Evolutionary conservation across 179 eudicot genomes (phyloP).

Genomic region (Camellia oleifera): DNA sequence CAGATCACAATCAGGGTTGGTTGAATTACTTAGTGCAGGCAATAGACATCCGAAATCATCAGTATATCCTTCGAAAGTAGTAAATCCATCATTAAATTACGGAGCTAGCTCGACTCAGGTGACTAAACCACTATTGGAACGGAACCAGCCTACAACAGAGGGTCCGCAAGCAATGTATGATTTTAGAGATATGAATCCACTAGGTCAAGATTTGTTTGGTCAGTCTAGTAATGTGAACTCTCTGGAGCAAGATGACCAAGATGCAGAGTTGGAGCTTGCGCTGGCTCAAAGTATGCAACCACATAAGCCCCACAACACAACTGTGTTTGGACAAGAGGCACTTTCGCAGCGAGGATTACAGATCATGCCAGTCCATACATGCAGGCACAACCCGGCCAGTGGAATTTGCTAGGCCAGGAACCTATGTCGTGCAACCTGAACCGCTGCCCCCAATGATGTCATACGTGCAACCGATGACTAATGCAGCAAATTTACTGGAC

Average conservation of each 20-base stretch:
- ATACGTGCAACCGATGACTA: too few relatives aligned
- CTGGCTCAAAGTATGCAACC: too few relatives aligned
- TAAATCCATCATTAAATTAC: slow-evolving; percentile 5
- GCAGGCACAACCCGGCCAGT: background rate
- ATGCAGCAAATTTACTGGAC: background rate
- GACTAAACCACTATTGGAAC: background rate
- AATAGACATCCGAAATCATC: background rate
- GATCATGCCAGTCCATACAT: background rate
- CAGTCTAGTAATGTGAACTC: too few relatives aligned
- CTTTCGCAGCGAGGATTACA: background rate
- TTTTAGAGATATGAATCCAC: background rate
- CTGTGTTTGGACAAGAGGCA: background rate
- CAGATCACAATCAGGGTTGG: background rate
- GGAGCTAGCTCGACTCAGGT: background rate
- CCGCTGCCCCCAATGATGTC: too few relatives aligned
- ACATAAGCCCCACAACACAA: too few relatives aligned
- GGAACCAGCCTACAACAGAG: background rate
- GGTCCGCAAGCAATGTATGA: background rate
- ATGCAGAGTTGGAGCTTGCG: too few relatives aligned
- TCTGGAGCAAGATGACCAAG: too few relatives aligned
- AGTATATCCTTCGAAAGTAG: slow-evolving; percentile 13
- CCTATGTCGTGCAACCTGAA: background rate
- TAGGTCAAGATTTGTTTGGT: too few relatives aligned
- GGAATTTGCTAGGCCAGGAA: background rate
- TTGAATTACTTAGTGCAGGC: slow-evolving; percentile 2